Conservation (phyloP, 164 flowering plant species). For the Dillenia turbinata region DNA sequence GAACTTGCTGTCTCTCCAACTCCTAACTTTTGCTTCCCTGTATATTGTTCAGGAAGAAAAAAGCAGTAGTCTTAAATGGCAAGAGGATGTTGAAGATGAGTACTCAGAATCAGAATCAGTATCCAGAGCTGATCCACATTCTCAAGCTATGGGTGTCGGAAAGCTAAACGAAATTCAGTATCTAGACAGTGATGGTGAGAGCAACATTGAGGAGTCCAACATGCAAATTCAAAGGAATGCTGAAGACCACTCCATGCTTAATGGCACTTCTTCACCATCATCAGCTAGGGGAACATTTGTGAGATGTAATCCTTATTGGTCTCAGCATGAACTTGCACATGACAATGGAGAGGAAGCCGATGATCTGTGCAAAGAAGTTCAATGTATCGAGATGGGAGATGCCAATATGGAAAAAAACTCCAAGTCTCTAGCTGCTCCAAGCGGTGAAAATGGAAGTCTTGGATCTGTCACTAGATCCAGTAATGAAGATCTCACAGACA, state of each 20-base stretch:
- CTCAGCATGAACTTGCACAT: conserved; percentile 5
- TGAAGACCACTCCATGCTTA: conserved; percentile 22
- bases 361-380: conserved; percentile 58
- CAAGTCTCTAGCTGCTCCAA: conserved; percentile 12
- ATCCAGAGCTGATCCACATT: too few relatives aligned
- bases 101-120: too few relatives aligned
- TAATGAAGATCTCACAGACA: conserved; percentile 8
- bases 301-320: conserved; percentile 6
- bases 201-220: conserved; percentile 9
- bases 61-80: conserved; percentile 10
- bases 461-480: not conserved
- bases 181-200: conserved; percentile 19
- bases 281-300: conserved; percentile 14
- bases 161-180: conserved; percentile 29
- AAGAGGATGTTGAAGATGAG: conserved; percentile 4
- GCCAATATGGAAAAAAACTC: conserved; percentile 16
- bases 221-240: conserved; percentile 8
- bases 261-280: conserved; percentile 14
- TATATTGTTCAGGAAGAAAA: conserved; percentile 13
- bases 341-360: conserved; percentile 28
- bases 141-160: conserved; percentile 12
- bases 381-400: conserved; percentile 48
- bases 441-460: conserved; percentile 17
- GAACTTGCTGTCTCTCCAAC: too few relatives aligned
- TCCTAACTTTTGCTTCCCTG: too few relatives aligned